A percentile compares a stretch with the other conserved stretches of the same genome.
These are phyloP conservation scores for Ustilago curta DNA, from an alignment of 1,284 basidiomycete genomes.

Conservation along the genomic window DNA sequence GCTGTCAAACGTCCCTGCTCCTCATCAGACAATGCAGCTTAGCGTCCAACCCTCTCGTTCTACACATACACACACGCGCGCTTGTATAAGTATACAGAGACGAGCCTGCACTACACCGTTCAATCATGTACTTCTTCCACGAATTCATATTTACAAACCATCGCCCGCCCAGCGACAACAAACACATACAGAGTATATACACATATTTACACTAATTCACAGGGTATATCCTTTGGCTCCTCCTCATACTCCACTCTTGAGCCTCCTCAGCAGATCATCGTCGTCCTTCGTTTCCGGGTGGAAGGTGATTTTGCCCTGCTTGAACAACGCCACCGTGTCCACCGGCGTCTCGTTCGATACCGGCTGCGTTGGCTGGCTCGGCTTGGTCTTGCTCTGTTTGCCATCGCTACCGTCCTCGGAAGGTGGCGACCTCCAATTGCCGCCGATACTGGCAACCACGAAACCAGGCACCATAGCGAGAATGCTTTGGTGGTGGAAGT, in stretches of 20 bases:
- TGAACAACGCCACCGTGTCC: conserved; percentile 47
- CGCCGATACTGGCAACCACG: conserved; percentile 61
- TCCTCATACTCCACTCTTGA: conserved; percentile 17
- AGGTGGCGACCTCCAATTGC: conserved; percentile 73
- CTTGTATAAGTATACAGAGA: too few relatives aligned
- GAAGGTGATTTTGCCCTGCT: conserved; percentile 80
- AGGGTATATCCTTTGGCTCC: conserved; percentile 5
- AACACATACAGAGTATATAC: conserved; percentile 10
- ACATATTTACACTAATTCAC: conserved; percentile 17
- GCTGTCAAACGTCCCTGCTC: too few relatives aligned
- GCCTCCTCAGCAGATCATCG: conserved; percentile 31
- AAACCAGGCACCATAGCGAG: conserved; percentile 72
- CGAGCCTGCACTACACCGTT: too few relatives aligned
- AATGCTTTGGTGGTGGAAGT: conserved; percentile 77
- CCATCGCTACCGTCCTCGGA: conserved; percentile 4
- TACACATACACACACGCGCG: too few relatives aligned
- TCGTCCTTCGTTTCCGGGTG: conserved; percentile 81
- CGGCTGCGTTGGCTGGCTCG: conserved; percentile 7
- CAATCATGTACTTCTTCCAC: too few relatives aligned
- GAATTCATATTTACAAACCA: too few relatives aligned
- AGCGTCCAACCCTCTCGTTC: too few relatives aligned
- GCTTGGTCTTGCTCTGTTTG: conserved; percentile 7
- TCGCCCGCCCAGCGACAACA: neutral
- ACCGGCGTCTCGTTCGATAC: conserved; percentile 31
- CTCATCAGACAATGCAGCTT: too few relatives aligned